Conservation (phyloP, 164 flowering plant genomes). For the Tinospora cordifolia region DNA sequence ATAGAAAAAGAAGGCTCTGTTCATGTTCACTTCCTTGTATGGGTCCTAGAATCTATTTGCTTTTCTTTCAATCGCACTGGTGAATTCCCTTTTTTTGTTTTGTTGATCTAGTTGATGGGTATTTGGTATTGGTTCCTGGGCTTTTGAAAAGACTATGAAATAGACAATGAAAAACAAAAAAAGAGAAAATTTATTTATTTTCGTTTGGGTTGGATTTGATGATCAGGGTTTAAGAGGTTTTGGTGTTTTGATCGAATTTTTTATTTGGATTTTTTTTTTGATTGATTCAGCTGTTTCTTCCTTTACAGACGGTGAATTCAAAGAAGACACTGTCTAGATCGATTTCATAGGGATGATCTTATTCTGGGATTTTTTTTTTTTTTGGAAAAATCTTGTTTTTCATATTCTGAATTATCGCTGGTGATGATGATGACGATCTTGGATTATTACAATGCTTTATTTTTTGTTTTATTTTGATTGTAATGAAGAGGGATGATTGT, state of each 20-base stretch:
- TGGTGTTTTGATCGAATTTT: slow-evolving; percentile 14
- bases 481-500: no score
- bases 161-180: no score
- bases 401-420: slow-evolving; percentile 6
- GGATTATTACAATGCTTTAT: background rate
- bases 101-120: background rate
- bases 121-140: background rate
- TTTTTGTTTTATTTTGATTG: no score
- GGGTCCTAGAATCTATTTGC: no score
- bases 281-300: slow-evolving; percentile 3
- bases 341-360: slow-evolving; percentile 9
- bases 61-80: background rate
- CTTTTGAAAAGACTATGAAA: background rate
- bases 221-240: slow-evolving; percentile 28
- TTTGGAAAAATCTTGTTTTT: background rate
- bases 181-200: no score
- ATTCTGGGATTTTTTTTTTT: no score
- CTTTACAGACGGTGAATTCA: slow-evolving; percentile 13
- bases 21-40: no score
- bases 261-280: slow-evolving; percentile 6
- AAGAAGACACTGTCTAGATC: slow-evolving; percentile 3
- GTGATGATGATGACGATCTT: background rate
- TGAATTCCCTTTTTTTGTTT: background rate
- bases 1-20: no score
- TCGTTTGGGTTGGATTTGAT: slow-evolving; percentile 16